Conservation (phyloP, 2,329 filamentous ascomycete species). For the Stemphylium lycopersici region DNA sequence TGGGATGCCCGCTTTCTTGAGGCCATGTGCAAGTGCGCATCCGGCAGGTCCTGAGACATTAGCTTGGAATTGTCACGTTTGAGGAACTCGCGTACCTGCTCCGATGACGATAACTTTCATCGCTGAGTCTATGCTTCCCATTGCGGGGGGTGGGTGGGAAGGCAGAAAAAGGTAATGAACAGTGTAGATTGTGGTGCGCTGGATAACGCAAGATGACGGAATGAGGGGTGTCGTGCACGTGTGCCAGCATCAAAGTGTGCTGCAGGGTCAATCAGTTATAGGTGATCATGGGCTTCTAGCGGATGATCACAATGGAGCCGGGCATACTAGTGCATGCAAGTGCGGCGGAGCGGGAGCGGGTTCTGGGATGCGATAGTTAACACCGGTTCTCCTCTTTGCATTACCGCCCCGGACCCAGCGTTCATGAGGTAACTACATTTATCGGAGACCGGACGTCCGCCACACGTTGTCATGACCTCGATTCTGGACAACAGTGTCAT, state of each 20-base stretch:
- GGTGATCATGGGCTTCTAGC: conserved; percentile 1
- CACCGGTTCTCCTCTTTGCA: conserved; percentile 29
- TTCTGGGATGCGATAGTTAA: conserved; percentile 6
- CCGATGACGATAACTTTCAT: conserved; percentile 36
- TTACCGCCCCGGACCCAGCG: neutral
- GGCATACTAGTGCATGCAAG: neutral
- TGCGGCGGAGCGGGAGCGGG: conserved; percentile 19
- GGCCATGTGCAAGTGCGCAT: conserved; percentile 50
- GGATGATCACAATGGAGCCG: conserved; percentile 5
- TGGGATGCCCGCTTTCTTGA: conserved; percentile 46
- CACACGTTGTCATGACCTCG: too few relatives aligned
- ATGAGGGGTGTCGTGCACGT: neutral
- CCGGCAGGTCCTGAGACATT: conserved; percentile 48
- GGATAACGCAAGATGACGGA: neutral
- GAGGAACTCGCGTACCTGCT: conserved; percentile 19
- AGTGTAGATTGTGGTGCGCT: neutral
- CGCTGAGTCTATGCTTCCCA: conserved; percentile 3
- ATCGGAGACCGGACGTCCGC: too few relatives aligned
- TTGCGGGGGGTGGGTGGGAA: neutral
- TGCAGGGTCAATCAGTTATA: neutral
- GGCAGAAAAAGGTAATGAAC: neutral
- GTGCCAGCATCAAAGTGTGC: neutral
- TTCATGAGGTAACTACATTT: neutral
- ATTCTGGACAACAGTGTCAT: too few relatives aligned
- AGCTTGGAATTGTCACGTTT: neutral